Base-by-base conservation (phyloP, 83 land plant species). In the Picea mariana region DNA sequence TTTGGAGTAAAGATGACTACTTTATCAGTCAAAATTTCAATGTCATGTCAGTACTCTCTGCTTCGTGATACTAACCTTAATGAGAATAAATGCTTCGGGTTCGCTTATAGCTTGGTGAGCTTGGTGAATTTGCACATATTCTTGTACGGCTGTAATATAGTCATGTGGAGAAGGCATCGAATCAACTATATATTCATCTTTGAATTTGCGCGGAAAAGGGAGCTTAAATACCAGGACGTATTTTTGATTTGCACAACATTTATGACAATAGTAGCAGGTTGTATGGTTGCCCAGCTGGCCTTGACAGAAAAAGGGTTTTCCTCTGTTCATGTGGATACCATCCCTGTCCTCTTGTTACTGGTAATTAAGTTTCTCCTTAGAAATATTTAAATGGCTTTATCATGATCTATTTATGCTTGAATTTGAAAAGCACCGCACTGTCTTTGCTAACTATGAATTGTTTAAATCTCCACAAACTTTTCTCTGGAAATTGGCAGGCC, bases 131-230 rank as follows among this genome's bases (percentile, higher is more conserved):
- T 95, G 55, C 99, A 96, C 79, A 55, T 96, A 62, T 93, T 91
- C 82, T 79, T 93, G 34, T 96, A 95, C 81, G 99, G 96, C 9
- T 90, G 91, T 90, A 96, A 96, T 87, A 88, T 96, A 58, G 87
- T 96, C 79, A 63, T 87, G 72, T 96, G 99, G 98, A 84, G 90
- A 81, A 90, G 84, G 75, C 81, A 89, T 1, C 84, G 94, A 8
- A 91, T 96, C 64, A 96, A 96, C 80, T 87, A 95, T 80, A 81
- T 89, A 79, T 95, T 96, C 86, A 95, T 96, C 82, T 93, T 96
- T 63, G 96, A 90, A 81, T 82, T 95, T 73, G 34, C 83, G 0
- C 93, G 91, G 3, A 89, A 89, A 6, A 89, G 86, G 52, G 94
- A 93, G 79, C 89, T 96, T n/a, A 90, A 89, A 52, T 90, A 90